Base-by-base conservation (phyloP, 176 grass and related monocot species). In the Oryza coarctata region DNA sequence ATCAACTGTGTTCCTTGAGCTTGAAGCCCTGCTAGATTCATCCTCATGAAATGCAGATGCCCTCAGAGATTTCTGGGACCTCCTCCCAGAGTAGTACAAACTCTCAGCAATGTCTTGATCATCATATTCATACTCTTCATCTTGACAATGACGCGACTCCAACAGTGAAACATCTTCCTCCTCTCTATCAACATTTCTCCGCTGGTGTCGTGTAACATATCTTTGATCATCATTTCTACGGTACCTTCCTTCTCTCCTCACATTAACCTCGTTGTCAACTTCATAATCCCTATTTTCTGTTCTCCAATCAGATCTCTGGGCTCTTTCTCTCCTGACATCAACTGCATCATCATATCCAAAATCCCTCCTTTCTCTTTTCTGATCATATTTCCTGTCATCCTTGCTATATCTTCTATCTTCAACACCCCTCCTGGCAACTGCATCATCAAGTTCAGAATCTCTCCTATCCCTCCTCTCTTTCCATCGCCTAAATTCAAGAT, bases 11-110 rank as follows among this genome's bases (percentile, higher is more conserved):
- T 62, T 72, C 80, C 63, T 74, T 65, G 83, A 82, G 36, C 61
- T 86, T 12, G 67, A 86, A 38, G 73, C 80, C 75, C 63, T 87
- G 39, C 63, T 83, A 57, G 68, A 50, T 18, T 80, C 75, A 87
- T 87, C 75, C 62, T 87, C 81, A 44, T 77, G 72, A 34, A 78
- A 73, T 61, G 73, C 38, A 72, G 65, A 86, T 10, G 73, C 18
- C 68, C 44, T 57, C 32, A 77, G 28, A 72, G 58, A 76, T 29
- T 76, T 82, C 13, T 78, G 72, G 65, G 73, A 77, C 30, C 66
- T 86, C 8, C 28, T 78, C 45, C 45, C 20, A 2, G 58, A 82
- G 73, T 78, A 72, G 65, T 77, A 44, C 73, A 60, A 82, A 14
- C 7, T 44, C 67, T 86, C 78, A 73, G 43, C 34, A 45, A 77